Evolutionary conservation across 805 yeast species (phyloP).

Genomic region (Myxozyma sirexii): DNA sequence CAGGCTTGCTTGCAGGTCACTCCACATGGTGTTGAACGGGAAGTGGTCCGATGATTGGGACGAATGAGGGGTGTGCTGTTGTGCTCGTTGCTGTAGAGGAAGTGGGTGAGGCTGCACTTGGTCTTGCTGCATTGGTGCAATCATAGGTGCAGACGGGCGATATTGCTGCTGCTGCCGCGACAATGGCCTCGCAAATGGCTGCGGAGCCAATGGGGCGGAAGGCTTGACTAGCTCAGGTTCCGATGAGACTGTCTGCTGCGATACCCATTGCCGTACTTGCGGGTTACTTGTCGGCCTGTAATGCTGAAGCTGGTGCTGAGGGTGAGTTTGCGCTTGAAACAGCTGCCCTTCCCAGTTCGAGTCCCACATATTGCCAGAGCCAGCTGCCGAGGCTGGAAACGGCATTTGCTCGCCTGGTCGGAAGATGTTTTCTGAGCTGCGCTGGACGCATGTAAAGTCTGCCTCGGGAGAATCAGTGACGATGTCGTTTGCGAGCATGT

Average conservation of each 20-base stretch:
- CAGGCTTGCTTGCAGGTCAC: conserved; percentile 11
- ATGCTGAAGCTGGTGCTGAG: background rate
- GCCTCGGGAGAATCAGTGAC: conserved; percentile 8
- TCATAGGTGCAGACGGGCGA: background rate
- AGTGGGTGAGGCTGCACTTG: background rate
- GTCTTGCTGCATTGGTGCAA: background rate
- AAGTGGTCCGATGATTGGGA: background rate
- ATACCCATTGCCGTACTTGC: background rate
- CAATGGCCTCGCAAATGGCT: background rate
- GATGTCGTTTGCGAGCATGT: conserved; percentile 4
- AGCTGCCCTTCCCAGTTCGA: conserved; percentile 7
- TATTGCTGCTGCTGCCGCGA: background rate
- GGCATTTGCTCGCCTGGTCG: conserved; percentile 27
- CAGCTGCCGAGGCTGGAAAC: conserved; percentile 17
- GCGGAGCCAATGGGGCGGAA: background rate
- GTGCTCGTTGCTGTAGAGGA: conserved; percentile 4
- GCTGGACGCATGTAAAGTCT: conserved; percentile 14
- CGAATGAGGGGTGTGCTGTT: background rate
- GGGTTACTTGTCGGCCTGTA: background rate
- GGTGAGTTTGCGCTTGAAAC: background rate
- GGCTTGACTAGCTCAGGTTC: background rate
- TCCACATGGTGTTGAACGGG: conserved; percentile 13
- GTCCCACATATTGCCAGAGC: conserved; percentile 13
- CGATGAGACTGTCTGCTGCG: background rate
- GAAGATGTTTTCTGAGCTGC: conserved; percentile 12